Evolutionary conservation across 2,329 filamentous ascomycete genomes (phyloP).

Genomic region (Fusarium paranaense): DNA sequence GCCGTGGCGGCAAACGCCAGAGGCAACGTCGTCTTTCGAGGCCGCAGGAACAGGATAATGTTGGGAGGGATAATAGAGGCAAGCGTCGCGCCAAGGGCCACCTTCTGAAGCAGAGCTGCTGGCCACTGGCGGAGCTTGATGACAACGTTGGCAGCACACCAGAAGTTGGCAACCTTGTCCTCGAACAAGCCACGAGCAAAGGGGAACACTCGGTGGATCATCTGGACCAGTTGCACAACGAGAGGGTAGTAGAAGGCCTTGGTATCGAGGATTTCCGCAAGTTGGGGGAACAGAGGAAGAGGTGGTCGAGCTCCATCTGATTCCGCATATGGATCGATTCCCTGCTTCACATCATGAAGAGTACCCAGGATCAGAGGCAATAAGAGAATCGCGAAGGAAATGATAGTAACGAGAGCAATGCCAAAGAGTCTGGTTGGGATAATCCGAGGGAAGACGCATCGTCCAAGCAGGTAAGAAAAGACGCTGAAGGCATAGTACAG

Average conservation of each 20-base stretch:
- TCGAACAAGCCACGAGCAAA: constrained; percentile 97
- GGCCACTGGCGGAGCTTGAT: constrained; percentile 87
- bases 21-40: constrained; percentile 81
- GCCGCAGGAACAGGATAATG: constrained; percentile 80
- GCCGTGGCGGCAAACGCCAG: constrained; percentile 84
- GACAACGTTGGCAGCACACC: constrained; percentile 91
- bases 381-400: constrained; percentile 80
- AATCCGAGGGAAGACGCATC: constrained; percentile 81
- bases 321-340: constrained; percentile 68
- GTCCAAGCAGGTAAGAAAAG: constrained; percentile 90
- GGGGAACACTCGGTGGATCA: constrained; percentile 93
- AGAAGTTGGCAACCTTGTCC: constrained; percentile 98
- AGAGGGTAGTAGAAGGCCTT: constrained; percentile 79
- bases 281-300: constrained; percentile 70
- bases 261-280: constrained; percentile 70
- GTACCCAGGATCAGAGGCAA: constrained; percentile 80
- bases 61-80: constrained; percentile 83
- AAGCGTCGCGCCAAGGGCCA: constrained; percentile 80
- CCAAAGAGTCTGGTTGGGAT: constrained; percentile 76
- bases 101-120: constrained; percentile 76
- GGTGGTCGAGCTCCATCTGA: constrained; percentile 70
- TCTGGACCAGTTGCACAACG: constrained; percentile 82
- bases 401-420: constrained; percentile 79
- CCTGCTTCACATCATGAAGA: constrained; percentile 74
- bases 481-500: constrained; percentile 95